phyloP scores from a whole-genome alignment of 1,139 yeast genomes.

The Sugiyamaella grinbergsii region DNA sequence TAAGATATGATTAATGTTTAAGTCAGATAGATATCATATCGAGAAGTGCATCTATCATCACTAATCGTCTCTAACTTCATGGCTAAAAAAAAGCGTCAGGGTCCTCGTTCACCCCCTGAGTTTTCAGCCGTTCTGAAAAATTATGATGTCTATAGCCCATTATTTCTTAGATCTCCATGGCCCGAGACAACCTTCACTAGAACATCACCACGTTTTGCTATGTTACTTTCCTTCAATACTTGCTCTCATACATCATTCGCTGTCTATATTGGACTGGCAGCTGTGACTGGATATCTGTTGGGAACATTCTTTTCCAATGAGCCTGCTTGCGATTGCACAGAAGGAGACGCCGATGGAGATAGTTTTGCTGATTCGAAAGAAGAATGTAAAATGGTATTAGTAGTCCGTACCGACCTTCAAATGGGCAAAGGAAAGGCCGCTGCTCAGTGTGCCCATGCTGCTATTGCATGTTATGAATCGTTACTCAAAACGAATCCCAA shows the following conservation, averaged over 20 bases:
- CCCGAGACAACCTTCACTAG: too few relatives aligned
- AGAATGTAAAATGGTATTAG: slow-evolving; percentile 84
- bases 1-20: background rate
- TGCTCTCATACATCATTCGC: slow-evolving; percentile 15
- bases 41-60: too few relatives aligned
- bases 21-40: too few relatives aligned
- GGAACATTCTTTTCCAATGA: slow-evolving; percentile 1
- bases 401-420: slow-evolving; percentile 82
- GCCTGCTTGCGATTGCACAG: slow-evolving; percentile 13
- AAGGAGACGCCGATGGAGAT: slow-evolving; percentile 28
- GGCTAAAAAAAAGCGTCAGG: too few relatives aligned
- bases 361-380: slow-evolving; percentile 53
- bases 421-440: slow-evolving; percentile 97
- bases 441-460: slow-evolving; percentile 98
- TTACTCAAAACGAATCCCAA: slow-evolving; percentile 51
- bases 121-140: slow-evolving; percentile 5
- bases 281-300: slow-evolving; percentile 15
- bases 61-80: too few relatives aligned
- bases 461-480: slow-evolving; percentile 79
- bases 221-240: background rate
- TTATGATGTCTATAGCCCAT: background rate
- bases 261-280: slow-evolving; percentile 13
- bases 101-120: too few relatives aligned
- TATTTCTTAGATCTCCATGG: background rate
- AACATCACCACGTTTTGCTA: background rate